These are phyloP conservation scores for Rhododendron mucronatum DNA, from an alignment of 148 eudicot genomes.

Conservation along the genomic window DNA sequence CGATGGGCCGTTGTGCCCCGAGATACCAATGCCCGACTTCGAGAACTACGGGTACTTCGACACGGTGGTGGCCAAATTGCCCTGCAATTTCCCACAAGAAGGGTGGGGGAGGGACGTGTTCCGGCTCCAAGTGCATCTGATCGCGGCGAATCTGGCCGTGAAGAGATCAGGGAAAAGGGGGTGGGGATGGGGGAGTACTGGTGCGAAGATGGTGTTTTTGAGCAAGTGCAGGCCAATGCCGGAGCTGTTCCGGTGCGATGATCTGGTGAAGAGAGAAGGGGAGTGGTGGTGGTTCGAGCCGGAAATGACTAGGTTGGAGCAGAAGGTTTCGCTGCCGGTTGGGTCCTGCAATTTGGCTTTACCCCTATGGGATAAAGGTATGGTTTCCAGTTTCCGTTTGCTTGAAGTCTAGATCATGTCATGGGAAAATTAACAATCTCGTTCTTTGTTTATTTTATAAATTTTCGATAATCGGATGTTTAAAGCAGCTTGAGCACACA, in stretches of 20 bases:
- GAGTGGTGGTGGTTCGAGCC: slow-evolving; percentile 86
- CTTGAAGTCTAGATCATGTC: too few species aligned
- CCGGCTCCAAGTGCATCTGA: slow-evolving; percentile 69
- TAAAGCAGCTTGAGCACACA: rapidly evolving
- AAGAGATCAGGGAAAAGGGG: slow-evolving; percentile 50
- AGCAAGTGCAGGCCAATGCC: slow-evolving; percentile 89
- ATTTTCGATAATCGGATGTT: not conserved
- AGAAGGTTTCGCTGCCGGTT: slow-evolving; percentile 63
- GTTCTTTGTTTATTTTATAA: too few species aligned
- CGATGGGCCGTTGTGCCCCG: slow-evolving; percentile 69
- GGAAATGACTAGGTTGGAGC: slow-evolving; percentile 44
- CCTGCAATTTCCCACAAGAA: slow-evolving; percentile 53
- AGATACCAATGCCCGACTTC: slow-evolving; percentile 68
- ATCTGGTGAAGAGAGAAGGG: slow-evolving; percentile 59
- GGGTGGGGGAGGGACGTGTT: slow-evolving; percentile 74
- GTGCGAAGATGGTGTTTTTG: slow-evolving; percentile 48
- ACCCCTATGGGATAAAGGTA: slow-evolving; percentile 93
- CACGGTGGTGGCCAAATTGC: slow-evolving; percentile 63
- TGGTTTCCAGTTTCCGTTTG: too few species aligned
- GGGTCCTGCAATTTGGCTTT: slow-evolving; percentile 78
- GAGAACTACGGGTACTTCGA: slow-evolving; percentile 45
- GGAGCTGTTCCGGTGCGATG: slow-evolving; percentile 83
- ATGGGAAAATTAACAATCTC: not conserved
- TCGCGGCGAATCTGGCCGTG: slow-evolving; percentile 53
- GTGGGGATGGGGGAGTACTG: slow-evolving; percentile 37